These are phyloP conservation scores for Xerocomus nothofagi DNA, from an alignment of 1,284 basidiomycete genomes.

Conservation along the genomic window DNA sequence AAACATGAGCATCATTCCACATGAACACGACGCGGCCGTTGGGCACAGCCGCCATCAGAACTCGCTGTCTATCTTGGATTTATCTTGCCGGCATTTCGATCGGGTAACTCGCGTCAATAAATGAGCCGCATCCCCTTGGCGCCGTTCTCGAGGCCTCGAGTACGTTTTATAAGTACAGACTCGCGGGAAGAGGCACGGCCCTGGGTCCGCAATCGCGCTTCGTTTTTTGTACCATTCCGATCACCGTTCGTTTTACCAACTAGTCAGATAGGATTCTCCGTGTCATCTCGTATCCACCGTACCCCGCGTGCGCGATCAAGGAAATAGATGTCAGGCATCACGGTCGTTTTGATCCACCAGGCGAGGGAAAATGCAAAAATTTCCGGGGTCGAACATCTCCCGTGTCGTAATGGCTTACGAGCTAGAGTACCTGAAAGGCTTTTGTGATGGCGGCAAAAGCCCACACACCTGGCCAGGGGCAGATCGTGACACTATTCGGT, in stretches of 20 bases:
- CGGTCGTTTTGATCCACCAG: background rate
- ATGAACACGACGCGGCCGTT: background rate
- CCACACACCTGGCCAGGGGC: background rate
- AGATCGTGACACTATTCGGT: no score
- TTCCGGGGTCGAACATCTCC: conserved; percentile 5
- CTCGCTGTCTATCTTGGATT: conserved; percentile 13
- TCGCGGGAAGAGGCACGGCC: conserved; percentile 22
- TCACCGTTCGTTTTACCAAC: background rate
- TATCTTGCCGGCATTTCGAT: conserved; percentile 18
- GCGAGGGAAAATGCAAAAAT: conserved; percentile 13
- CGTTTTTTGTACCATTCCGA: background rate
- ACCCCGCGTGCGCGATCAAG: conserved; percentile 1
- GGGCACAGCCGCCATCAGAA: conserved; percentile 20
- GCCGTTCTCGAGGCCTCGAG: conserved; percentile 16
- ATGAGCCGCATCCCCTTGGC: conserved; percentile 4
- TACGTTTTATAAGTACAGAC: conserved; percentile 10
- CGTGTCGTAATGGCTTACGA: conserved; percentile 16
- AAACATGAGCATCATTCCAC: no score
- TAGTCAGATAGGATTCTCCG: no score
- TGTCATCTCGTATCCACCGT: no score
- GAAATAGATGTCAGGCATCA: background rate
- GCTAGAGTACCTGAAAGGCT: conserved; percentile 10
- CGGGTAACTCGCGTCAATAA: conserved; percentile 9
- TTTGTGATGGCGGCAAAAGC: background rate
- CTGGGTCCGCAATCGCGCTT: background rate